Base-by-base conservation (phyloP, 495 filamentous ascomycete species). In the Neurospora pannonica region DNA sequence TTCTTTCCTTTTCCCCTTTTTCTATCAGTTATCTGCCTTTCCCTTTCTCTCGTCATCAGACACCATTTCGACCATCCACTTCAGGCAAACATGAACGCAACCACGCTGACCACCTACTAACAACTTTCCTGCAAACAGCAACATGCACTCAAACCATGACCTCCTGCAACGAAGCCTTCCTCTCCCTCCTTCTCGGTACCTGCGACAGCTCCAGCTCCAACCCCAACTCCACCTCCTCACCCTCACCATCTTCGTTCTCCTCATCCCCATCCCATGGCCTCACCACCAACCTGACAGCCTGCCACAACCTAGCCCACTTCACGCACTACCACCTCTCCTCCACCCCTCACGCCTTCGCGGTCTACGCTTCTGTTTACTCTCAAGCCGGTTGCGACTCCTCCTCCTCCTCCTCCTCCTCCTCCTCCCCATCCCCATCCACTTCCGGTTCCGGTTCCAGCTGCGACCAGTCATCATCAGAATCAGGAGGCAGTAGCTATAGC, bases 131-230 rank as follows among this genome's bases (percentile, higher is more conserved):
- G 8, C 15, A 42, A 42, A 17, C 39, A 39, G 31, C 48, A 10
- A 70, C 19, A 6, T 76, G 75, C 54, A 70, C 70, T 28, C 38
- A 71, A n/a, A 62, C 46, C 2, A 34, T 76, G 24, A 37, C 34
- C 5, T 28, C 36, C 70, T 76, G 75, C 75, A 76, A 76, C 70
- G 36, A 37, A 34, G 75, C 24, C 8, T 74, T 76, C 70, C 72
- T 69, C 42, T 42, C 19, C 13, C 34, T 72, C 6, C 74, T 76
- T 70, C 21, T 37, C 46, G 40, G 28, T 42, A 75, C n/a, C 38
- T 75, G 74, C 71, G 42, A 34, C 11, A 43, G 67, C 43, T 28
- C 37, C 13, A 10, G 34, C 42, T 13, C 38, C 38, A 15, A 11
- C 38, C 10, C 9, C 38, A 39, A 13, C 9, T 10, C 11, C 38